phyloP scores from a whole-genome alignment of 176 grass and related monocot species.

The Tuctoria greenei region DNA sequence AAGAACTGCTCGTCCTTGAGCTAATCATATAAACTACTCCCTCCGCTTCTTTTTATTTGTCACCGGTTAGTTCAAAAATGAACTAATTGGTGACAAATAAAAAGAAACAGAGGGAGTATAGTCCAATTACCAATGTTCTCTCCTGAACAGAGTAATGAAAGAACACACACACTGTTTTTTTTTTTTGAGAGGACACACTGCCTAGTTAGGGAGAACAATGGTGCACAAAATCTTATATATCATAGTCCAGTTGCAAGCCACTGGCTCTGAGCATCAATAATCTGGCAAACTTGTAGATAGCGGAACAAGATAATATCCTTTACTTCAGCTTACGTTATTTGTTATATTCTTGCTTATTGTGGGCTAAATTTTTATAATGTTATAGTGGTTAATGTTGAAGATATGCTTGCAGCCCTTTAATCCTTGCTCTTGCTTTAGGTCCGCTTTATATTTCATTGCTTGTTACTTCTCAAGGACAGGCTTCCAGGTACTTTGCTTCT shows the following conservation, averaged over 20 bases:
- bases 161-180: neutral
- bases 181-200: no score
- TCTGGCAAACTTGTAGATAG: neutral
- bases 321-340: neutral
- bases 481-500: constrained; percentile 67
- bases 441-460: constrained; percentile 78
- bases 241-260: neutral
- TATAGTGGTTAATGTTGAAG: constrained; percentile 16
- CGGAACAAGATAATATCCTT: neutral
- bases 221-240: neutral
- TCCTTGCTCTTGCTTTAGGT: constrained; percentile 50
- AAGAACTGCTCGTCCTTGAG: neutral
- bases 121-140: neutral
- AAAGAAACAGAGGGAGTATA: no score
- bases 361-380: constrained; percentile 28
- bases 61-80: no score
- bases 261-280: neutral
- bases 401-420: constrained; percentile 36
- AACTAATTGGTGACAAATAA: no score
- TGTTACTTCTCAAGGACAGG: constrained; percentile 83
- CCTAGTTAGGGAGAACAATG: neutral
- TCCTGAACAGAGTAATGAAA: neutral
- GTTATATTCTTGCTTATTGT: constrained; percentile 21
- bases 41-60: no score
- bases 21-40: neutral